Conservation (phyloP, 192 early-diverging fungal species). For the Mycoemilia scoparia region DNA sequence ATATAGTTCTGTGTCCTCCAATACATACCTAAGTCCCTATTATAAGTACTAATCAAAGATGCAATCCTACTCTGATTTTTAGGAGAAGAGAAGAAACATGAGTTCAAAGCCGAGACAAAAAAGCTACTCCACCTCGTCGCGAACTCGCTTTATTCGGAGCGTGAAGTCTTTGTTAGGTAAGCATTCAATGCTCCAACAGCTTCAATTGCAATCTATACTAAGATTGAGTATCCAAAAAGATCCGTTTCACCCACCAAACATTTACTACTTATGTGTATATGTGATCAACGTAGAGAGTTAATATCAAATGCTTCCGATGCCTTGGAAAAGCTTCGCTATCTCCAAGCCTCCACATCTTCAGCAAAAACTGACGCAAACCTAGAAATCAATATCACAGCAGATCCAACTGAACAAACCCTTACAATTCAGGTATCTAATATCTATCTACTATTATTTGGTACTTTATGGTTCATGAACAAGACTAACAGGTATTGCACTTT, state of each 20-base stretch:
- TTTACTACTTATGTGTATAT: too few relatives aligned
- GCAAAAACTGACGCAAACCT: slow-evolving; percentile 87
- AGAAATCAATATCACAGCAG: slow-evolving; percentile 83
- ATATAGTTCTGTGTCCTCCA: too few relatives aligned
- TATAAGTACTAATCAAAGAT: too few relatives aligned
- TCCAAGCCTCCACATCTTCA: slow-evolving; percentile 67
- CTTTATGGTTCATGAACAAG: too few relatives aligned
- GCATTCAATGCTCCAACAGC: too few relatives aligned
- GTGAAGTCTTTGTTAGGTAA: slow-evolving; percentile 94
- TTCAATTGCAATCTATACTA: too few relatives aligned
- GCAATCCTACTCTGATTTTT: too few relatives aligned
- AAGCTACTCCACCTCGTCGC: slow-evolving; percentile 88
- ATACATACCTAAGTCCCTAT: too few relatives aligned
- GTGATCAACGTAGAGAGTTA: too few relatives aligned
- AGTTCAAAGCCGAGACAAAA: slow-evolving; percentile 77
- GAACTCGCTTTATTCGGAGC: slow-evolving; percentile 88
- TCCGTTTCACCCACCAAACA: too few relatives aligned
- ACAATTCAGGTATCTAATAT: slow-evolving; percentile 82
- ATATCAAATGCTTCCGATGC: slow-evolving; percentile 91
- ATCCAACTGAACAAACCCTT: slow-evolving; percentile 72
- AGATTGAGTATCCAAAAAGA: too few relatives aligned
- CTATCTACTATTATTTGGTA: slow-evolving; percentile 74
- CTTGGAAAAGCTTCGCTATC: slow-evolving; percentile 97
- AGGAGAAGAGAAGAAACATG: slow-evolving; percentile 31
- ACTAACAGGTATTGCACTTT: slow-evolving; percentile 36